phyloP scores from a whole-genome alignment of 768 basidiomycete genomes.

The Podaxis sp. region DNA sequence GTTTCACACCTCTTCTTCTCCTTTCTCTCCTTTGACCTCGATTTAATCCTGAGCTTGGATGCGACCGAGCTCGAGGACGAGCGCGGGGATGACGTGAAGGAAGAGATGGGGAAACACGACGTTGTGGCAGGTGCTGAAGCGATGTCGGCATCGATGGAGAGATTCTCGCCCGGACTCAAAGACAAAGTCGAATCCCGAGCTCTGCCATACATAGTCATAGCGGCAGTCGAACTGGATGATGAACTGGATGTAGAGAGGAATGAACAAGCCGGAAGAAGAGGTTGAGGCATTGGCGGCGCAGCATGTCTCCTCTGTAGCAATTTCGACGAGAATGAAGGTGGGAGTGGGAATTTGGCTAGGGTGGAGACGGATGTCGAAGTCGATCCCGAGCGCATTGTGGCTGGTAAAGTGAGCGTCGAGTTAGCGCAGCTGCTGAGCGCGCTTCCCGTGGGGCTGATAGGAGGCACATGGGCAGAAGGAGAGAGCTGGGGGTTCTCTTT shows the following conservation, averaged over 20 bases:
- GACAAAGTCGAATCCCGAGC: neutral
- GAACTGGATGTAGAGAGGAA: neutral
- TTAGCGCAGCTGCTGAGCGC: neutral
- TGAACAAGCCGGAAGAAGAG: neutral
- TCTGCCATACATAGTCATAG: neutral
- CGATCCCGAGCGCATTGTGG: neutral
- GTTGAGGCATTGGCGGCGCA: slow-evolving; percentile 5
- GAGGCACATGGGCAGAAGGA: neutral
- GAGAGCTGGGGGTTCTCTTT: neutral
- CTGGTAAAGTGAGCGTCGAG: neutral
- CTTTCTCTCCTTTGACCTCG: neutral
- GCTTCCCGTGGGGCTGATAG: neutral
- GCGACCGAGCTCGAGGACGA: neutral
- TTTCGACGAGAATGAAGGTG: slow-evolving; percentile 11
- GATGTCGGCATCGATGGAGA: neutral
- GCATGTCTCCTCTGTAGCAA: slow-evolving; percentile 6
- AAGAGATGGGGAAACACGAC: neutral
- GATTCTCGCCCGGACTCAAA: neutral
- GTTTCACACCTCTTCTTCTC: neutral
- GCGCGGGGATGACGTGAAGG: neutral
- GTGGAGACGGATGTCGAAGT: slow-evolving; percentile 12
- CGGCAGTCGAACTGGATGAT: neutral
- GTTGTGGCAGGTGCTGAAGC: slow-evolving; percentile 1
- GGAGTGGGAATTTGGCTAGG: slow-evolving; percentile 10
- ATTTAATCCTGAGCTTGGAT: neutral